Percentiles rank a stretch among this genome's conserved stretches.
phyloP scores from a whole-genome alignment of 257 asterid species.

The Solanum virginianum region DNA sequence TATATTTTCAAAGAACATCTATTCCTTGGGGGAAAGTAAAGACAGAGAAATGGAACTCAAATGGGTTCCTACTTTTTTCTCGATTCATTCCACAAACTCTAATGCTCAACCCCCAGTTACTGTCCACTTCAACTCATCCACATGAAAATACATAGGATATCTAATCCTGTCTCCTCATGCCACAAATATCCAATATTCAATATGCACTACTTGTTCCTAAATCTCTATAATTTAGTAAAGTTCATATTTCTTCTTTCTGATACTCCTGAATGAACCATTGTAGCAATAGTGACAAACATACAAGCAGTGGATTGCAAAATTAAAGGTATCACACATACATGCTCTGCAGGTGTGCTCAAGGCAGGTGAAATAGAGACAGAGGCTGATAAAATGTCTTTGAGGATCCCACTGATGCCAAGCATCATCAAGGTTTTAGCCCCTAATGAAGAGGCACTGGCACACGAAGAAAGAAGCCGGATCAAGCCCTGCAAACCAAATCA shows the following conservation, averaged over 20 bases:
- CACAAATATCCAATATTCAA: background rate
- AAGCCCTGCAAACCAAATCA: constrained; percentile 55
- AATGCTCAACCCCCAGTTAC: background rate
- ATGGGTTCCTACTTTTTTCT: background rate
- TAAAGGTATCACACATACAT: constrained; percentile 32
- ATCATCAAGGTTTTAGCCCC: constrained; percentile 80
- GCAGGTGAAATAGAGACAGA: constrained; percentile 85
- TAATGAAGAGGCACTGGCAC: constrained; percentile 82
- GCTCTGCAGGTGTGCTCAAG: constrained; percentile 88
- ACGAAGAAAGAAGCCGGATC: constrained; percentile 82
- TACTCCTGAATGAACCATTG: background rate
- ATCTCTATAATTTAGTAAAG: background rate
- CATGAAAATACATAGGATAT: background rate
- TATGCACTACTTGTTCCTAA: background rate
- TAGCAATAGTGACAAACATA: background rate
- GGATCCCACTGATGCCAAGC: constrained; percentile 89
- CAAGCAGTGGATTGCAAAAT: background rate
- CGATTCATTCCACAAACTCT: background rate
- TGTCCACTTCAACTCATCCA: background rate
- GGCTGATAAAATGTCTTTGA: constrained; percentile 72
- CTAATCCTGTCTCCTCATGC: background rate
- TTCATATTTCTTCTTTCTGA: background rate
- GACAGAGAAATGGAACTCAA: background rate
- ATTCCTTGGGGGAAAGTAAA: background rate
- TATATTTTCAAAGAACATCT: background rate